Base-by-base conservation (phyloP, 2,329 filamentous ascomycete species). In the Ceratocystis papillata region DNA sequence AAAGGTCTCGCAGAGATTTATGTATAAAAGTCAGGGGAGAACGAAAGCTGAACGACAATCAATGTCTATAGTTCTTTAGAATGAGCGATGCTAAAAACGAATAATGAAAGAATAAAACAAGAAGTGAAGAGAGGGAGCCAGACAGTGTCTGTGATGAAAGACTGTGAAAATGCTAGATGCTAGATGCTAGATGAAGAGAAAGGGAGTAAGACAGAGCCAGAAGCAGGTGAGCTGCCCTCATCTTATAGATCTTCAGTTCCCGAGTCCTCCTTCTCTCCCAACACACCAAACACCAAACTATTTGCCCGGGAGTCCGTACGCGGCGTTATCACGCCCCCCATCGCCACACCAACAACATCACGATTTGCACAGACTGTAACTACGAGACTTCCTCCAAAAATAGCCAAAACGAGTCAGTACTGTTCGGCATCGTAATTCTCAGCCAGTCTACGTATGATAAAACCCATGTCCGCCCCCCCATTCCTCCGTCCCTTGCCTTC, bases 31-130 rank as follows among this genome's bases (percentile, higher is more conserved):
- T 8, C 22, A 37, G n/a, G 50, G 28, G 45, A n/a, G 6, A n/a
- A 37, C 28, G 25, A 46, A 20, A 50, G 4, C 60, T n/a, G 25
- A 33, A 22, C 10, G 50, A 62, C 33, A 63, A 55, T 59, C 53
- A 59, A 59, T 59, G 64, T 15, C 25, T 46, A 30, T 33, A 50
- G 22, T 20, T 44, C 59, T 25, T 25, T 25, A 25, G 7, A 59
- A 55, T 66, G 22, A 62, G 30, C 37, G 15, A 44, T 20, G 64
- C 20, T 46, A 53, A 41, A 55, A 28, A 48, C 17, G 8, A 41
- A 53, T 22, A 25, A 46, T 59, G 48, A 64, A 66, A 45, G 20
- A 64, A 55, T 28, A 66, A 63, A 50, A 60, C 41, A 44, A 48
- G 37, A 60, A 45, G 45, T 15, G 44, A 63, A 63, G 60, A 67